A percentile compares a stretch with the other conserved stretches of the same genome.
Evolutionary conservation across 305 asterid genomes (phyloP).

Genomic region (Fraxinus ornus): DNA sequence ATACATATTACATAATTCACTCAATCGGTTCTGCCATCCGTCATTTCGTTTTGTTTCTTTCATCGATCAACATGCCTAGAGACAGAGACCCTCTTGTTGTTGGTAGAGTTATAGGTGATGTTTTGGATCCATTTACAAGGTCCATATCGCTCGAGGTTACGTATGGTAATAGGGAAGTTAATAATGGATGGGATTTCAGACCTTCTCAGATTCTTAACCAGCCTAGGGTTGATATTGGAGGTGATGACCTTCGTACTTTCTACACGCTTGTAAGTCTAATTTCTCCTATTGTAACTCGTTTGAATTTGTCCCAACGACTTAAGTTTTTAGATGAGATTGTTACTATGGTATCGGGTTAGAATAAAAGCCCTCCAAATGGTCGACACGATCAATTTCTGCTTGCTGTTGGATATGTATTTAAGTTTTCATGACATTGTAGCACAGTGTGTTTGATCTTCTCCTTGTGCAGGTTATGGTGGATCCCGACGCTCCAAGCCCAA

Average conservation of each 20-base stretch:
- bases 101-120: conserved; percentile 57
- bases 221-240: conserved; percentile 62
- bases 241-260: conserved; percentile 57
- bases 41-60: neutral
- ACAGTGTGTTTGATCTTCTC: neutral
- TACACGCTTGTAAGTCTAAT: conserved; percentile 45
- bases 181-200: conserved; percentile 48
- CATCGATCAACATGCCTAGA: conserved; percentile 32
- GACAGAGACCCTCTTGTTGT: conserved; percentile 51
- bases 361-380: too few species aligned
- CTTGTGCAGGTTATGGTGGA: conserved; percentile 52
- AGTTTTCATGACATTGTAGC: neutral
- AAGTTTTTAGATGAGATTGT: neutral
- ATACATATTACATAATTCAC: neutral
- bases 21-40: neutral
- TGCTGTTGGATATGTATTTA: neutral
- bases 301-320: neutral
- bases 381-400: neutral
- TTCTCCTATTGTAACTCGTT: neutral
- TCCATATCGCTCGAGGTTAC: conserved; percentile 34
- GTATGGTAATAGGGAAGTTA: conserved; percentile 37
- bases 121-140: conserved; percentile 46
- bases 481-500: conserved; percentile 72
- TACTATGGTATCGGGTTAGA: neutral
- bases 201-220: conserved; percentile 52